These are phyloP conservation scores for Alternaria triticina DNA, from an alignment of 2,329 filamentous ascomycete genomes.

Conservation along the genomic window DNA sequence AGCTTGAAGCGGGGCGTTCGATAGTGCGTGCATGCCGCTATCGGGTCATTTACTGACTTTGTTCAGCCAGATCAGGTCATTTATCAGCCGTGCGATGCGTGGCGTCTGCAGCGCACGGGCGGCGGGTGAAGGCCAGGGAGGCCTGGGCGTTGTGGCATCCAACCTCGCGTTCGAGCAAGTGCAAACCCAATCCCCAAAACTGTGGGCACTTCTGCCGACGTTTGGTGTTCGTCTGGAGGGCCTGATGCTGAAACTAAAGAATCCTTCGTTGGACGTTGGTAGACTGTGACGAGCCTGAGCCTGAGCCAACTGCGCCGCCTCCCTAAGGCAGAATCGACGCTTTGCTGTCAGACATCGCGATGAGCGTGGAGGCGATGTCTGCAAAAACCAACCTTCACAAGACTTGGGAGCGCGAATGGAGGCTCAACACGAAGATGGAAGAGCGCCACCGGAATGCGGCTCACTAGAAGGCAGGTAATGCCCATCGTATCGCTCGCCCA, in stretches of 20 bases:
- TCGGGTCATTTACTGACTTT: slow-evolving; percentile 40
- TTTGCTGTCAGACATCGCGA: slow-evolving; percentile 11
- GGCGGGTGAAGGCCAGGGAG: slow-evolving; percentile 22
- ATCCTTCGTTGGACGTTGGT: slow-evolving; percentile 2
- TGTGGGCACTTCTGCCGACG: slow-evolving; percentile 8
- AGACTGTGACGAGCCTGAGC: background rate
- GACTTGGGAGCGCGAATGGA: slow-evolving; percentile 33
- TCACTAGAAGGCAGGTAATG: slow-evolving; percentile 26
- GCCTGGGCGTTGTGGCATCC: slow-evolving; percentile 16
- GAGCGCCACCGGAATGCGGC: slow-evolving; percentile 36
- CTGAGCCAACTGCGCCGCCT: slow-evolving; percentile 3
- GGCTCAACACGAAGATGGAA: slow-evolving; percentile 34
- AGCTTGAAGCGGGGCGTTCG: slow-evolving; percentile 38
- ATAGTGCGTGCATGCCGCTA: slow-evolving; percentile 32
- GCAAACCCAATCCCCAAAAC: slow-evolving; percentile 14
- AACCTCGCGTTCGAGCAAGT: slow-evolving; percentile 23
- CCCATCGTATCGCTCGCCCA: slow-evolving; percentile 24
- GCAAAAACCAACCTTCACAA: slow-evolving; percentile 20
- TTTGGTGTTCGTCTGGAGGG: slow-evolving; percentile 17
- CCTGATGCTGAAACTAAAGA: slow-evolving; percentile 13
- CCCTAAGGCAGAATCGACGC: slow-evolving; percentile 21
- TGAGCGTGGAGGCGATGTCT: slow-evolving; percentile 23
- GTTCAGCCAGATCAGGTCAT: slow-evolving; percentile 23
- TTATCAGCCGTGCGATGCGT: slow-evolving; percentile 32
- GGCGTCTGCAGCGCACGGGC: slow-evolving; percentile 32